These are phyloP conservation scores for Epithemia pelagica DNA, from an alignment of 108 stramenopile genomes.

Conservation along the genomic window DNA sequence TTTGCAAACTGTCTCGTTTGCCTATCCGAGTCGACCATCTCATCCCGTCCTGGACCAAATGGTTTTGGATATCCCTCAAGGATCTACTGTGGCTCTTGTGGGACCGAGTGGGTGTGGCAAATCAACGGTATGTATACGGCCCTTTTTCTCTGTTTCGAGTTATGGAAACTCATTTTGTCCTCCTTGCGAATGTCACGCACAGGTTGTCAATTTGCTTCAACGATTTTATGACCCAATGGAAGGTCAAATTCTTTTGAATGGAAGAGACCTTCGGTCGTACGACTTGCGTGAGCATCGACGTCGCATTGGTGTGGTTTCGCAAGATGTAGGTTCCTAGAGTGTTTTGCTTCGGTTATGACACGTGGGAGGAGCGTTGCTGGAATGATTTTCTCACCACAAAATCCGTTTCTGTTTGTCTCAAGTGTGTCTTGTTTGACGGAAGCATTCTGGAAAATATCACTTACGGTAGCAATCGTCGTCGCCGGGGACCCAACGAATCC, in stretches of 20 bases:
- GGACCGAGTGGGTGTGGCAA: conserved; percentile 86
- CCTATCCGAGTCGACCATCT: conserved; percentile 88
- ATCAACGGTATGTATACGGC: conserved; percentile 3
- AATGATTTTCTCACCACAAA: background rate
- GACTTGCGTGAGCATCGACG: conserved; percentile 46
- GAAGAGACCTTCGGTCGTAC: conserved; percentile 59
- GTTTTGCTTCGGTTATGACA: conserved; percentile 8
- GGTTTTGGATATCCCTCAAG: conserved; percentile 62
- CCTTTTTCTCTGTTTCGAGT: background rate
- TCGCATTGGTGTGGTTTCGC: conserved; percentile 88
- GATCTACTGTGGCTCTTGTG: conserved; percentile 87
- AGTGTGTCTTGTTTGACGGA: conserved; percentile 69
- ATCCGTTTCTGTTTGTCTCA: background rate
- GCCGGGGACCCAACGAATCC: background rate
- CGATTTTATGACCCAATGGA: conserved; percentile 88
- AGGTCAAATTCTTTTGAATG: conserved; percentile 79
- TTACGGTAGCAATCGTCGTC: conserved; percentile 45
- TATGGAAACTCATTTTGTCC: background rate
- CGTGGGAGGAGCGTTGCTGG: background rate
- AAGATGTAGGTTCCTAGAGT: conserved; percentile 54
- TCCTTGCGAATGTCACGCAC: background rate
- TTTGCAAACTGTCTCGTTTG: conserved; percentile 73
- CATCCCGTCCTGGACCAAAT: conserved; percentile 55
- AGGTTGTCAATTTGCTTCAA: conserved; percentile 77
- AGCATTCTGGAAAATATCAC: conserved; percentile 88